Evolutionary conservation across 257 asterid genomes (phyloP), one percentile per base, ranked within the genome.

Genomic region (Linaria vulgaris): DNA sequence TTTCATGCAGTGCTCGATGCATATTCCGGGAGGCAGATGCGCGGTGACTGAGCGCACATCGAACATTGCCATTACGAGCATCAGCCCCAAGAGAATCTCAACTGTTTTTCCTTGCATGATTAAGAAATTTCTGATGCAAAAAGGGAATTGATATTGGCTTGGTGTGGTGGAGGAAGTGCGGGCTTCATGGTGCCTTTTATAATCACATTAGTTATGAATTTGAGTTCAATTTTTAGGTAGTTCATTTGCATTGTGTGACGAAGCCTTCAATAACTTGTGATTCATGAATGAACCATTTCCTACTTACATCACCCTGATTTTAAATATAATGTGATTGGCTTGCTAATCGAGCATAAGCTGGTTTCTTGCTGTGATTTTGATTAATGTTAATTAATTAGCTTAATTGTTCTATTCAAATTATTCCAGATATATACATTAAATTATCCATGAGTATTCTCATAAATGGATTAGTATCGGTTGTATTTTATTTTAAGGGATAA

Each of bases 1-100:
- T 21, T 50, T 64, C 34, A 79, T 72, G 63, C 84, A 79, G 9
- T 46, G 81, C 19, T 69, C 59, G 55, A 79, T 72, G 79, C 84
- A 79, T 61, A 49, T 30, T 2, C 75, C 80, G 14, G 80, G 78
- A 14, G 83, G 83, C 12, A 73, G 21, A 63, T 78, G 83, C 20
- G 72, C 74, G 41, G 5, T 31, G 5, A 34, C 43, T 4, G 77
- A 62, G 13, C 48, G 46, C 52, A 52, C 44, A 4, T 50, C 55
- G n/a, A 71, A 63, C 60, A 72, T 38, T 6, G 68, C 24, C 47
- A 51, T 34, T 19, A 55, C 57, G 59, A 70, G 12, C 75, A 74
- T 34, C 65, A 75, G 21, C 34, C 51, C 67, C 17, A 46, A 21
- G 25, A 71, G 0, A 31, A 66, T n/a, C 62, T 59, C 56, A 20